A percentile compares a stretch with the other conserved stretches of the same genome.
phyloP scores from a whole-genome alignment of 108 stramenopile genomes.

The Thalassiosira profunda region DNA sequence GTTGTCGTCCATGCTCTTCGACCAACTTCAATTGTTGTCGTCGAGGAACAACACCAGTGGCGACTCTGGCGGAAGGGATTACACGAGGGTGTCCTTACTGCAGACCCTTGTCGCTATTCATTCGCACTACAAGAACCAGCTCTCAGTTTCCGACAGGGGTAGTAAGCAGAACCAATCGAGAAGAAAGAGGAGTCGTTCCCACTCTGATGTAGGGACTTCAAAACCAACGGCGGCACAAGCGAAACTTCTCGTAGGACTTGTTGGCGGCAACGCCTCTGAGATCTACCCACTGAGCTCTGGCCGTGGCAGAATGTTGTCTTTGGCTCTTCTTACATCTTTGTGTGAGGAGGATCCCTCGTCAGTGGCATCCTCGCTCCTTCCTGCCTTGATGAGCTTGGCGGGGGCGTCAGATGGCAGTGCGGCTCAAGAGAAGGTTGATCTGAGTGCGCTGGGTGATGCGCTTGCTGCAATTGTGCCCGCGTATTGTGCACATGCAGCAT shows the following conservation, averaged over 20 bases:
- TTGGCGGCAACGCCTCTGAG: constrained; percentile 30
- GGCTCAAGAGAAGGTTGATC: constrained; percentile 10
- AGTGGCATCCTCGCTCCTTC: constrained; percentile 63
- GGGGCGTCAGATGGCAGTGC: constrained; percentile 15
- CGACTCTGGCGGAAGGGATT: constrained; percentile 50
- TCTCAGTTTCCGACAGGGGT: constrained; percentile 15
- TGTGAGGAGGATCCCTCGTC: constrained; percentile 59
- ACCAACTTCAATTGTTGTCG: constrained; percentile 37
- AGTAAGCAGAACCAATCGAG: constrained; percentile 12
- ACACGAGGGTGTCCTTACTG: constrained; percentile 44
- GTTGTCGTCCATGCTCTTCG: constrained; percentile 46
- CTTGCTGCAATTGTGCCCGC: constrained; percentile 56
- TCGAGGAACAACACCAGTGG: constrained; percentile 20
- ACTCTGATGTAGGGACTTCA: constrained; percentile 38
- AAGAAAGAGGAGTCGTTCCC: constrained; percentile 33
- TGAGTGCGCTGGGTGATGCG: constrained; percentile 42
- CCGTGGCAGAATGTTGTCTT: constrained; percentile 36
- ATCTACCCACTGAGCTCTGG: constrained; percentile 34
- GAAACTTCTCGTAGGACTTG: constrained; percentile 33
- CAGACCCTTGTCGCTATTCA: constrained; percentile 36
- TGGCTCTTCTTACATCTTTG: constrained; percentile 59
- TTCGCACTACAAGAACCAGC: constrained; percentile 31
- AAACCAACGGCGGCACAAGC: constrained; percentile 32
- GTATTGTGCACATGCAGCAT: constrained; percentile 54
- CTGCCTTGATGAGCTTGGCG: constrained; percentile 52